These are phyloP conservation scores for Malassezia obtusa DNA, from an alignment of 1,284 basidiomycete genomes.

Conservation along the genomic window DNA sequence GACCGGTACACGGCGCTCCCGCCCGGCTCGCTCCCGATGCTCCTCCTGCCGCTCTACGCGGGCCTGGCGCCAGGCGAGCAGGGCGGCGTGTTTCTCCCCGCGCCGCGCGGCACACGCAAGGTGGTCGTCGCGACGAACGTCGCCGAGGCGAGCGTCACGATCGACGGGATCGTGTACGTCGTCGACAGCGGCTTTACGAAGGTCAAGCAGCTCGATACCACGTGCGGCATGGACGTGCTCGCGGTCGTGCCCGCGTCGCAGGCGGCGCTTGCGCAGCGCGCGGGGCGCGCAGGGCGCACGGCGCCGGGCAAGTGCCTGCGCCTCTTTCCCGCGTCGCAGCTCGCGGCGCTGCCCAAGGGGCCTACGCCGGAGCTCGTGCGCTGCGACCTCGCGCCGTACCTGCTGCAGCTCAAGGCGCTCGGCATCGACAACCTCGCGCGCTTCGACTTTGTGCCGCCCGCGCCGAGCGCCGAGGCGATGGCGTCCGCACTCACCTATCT, in stretches of 20 bases:
- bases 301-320: constrained; percentile 82
- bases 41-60: constrained; percentile 72
- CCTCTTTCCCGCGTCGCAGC: constrained; percentile 65
- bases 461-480: constrained; percentile 73
- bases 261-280: constrained; percentile 48
- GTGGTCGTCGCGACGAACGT: constrained; percentile 90
- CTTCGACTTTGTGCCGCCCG: constrained; percentile 79
- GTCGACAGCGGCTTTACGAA: constrained; percentile 92
- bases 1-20: constrained; percentile 52
- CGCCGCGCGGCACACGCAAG: constrained; percentile 68
- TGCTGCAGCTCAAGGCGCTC: constrained; percentile 83
- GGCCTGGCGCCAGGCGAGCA: constrained; percentile 79
- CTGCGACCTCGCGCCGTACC: constrained; percentile 73
- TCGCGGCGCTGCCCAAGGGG: constrained; percentile 57
- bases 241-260: constrained; percentile 44
- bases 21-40: constrained; percentile 20
- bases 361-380: constrained; percentile 82
- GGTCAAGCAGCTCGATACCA: constrained; percentile 52
- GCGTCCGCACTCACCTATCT: constrained; percentile 66
- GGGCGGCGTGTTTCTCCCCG: constrained; percentile 66
- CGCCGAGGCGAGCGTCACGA: constrained; percentile 92
- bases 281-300: constrained; percentile 50
- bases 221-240: constrained; percentile 46
- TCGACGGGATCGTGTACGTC: constrained; percentile 90
- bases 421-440: constrained; percentile 70